Percentiles rank a stretch among this genome's conserved stretches.
These are phyloP conservation scores for Closterium sp. DNA, from an alignment of 139 green algal species.

Conservation along the genomic window DNA sequence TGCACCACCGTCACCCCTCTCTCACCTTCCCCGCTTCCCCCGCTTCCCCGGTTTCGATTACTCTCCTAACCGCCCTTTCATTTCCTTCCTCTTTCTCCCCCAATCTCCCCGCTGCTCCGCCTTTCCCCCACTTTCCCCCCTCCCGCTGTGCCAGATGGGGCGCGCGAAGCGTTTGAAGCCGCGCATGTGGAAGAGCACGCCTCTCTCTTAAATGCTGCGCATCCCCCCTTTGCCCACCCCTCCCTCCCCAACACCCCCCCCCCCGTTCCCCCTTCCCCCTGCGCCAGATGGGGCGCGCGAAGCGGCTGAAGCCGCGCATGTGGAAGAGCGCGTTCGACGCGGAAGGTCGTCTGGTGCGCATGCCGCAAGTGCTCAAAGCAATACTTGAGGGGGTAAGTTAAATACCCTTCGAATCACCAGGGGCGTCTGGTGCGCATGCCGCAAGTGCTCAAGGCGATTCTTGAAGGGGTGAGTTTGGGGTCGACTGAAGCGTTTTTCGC, in stretches of 20 bases:
- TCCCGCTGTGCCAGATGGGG: neutral
- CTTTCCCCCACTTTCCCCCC: neutral
- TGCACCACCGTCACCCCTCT: no score
- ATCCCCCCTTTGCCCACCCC: no score
- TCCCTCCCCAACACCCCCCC: no score
- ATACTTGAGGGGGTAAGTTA: slow-evolving; percentile 5
- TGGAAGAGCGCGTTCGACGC: slow-evolving; percentile 23
- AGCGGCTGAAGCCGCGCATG: slow-evolving; percentile 16
- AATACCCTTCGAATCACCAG: no score
- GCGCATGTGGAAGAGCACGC: neutral
- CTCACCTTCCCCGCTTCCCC: no score
- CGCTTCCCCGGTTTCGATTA: no score
- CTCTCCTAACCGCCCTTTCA: neutral
- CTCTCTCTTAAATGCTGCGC: neutral
- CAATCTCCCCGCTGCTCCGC: no score
- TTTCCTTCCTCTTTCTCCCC: neutral
- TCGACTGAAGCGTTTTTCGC: no score
- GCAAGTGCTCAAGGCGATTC: neutral
- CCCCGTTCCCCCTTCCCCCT: neutral
- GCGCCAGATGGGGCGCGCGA: neutral
- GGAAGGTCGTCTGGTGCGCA: neutral
- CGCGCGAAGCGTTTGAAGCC: neutral
- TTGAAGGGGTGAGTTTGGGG: neutral
- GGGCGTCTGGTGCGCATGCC: no score
- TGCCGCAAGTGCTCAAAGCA: neutral